Conservation (phyloP, 2,329 filamentous ascomycete species). For the Rasamsonia emersonii region DNA sequence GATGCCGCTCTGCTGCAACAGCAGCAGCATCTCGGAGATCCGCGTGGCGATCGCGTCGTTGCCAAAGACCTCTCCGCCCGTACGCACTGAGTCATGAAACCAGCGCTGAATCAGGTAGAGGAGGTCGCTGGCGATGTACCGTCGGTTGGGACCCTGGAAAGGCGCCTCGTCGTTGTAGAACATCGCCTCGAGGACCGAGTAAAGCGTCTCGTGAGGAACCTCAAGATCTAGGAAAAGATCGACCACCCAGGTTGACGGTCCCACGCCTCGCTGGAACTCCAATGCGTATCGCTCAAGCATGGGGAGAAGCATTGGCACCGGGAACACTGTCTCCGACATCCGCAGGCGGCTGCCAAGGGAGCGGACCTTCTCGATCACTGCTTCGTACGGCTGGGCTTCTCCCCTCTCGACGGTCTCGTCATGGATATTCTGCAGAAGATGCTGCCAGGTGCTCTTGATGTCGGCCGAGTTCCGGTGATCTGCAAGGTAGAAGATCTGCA, state of each 20-base stretch:
- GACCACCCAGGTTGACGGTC: conserved; percentile 50
- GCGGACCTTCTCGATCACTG: conserved; percentile 46
- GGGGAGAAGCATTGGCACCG: conserved; percentile 45
- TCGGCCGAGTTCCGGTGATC: conserved; percentile 83
- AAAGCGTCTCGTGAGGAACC: conserved; percentile 52
- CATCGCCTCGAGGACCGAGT: conserved; percentile 55
- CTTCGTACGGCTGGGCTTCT: conserved; percentile 39
- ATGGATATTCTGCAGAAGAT: conserved; percentile 67
- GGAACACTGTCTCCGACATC: conserved; percentile 49
- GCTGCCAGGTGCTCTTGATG: conserved; percentile 76
- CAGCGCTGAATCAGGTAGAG: conserved; percentile 54
- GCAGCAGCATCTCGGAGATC: conserved; percentile 36
- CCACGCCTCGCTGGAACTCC: conserved; percentile 40
- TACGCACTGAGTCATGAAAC: conserved; percentile 49
- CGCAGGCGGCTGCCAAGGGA: conserved; percentile 48
- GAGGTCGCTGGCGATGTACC: conserved; percentile 52
- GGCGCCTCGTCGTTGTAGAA: conserved; percentile 60
- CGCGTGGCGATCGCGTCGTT: conserved; percentile 49
- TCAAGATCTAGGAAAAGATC: conserved; percentile 58
- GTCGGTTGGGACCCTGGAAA: conserved; percentile 51
- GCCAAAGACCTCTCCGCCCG: conserved; percentile 50
- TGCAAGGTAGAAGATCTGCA: conserved; percentile 84
- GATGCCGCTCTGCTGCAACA: conserved; percentile 38
- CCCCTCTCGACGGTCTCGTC: conserved; percentile 39
- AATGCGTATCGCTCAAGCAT: conserved; percentile 48